These are phyloP conservation scores for Moricandia moricandioides DNA, from an alignment of 345 rosid genomes.

Conservation along the genomic window DNA sequence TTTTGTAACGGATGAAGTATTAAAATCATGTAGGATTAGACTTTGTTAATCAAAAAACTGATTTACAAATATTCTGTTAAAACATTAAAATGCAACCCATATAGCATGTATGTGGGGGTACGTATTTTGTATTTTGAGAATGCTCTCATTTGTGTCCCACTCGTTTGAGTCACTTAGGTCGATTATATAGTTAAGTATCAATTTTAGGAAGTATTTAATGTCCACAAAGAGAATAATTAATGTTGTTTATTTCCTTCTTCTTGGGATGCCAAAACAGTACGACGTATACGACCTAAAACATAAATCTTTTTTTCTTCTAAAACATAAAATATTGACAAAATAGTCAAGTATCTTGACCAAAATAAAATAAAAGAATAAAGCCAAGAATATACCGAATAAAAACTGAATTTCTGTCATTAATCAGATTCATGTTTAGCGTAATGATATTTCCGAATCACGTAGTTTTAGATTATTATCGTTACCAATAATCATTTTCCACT, in stretches of 20 bases:
- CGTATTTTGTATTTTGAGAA: not conserved
- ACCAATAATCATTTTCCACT: not conserved
- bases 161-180: not conserved
- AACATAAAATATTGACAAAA: not conserved
- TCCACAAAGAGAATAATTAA: not conserved
- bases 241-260: not conserved
- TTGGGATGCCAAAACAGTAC: not conserved
- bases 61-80: not conserved
- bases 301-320: not conserved
- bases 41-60: not conserved
- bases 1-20: too few species aligned
- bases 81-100: not conserved
- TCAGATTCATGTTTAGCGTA: conserved; percentile 7
- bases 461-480: conserved; percentile 7
- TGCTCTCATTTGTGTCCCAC: not conserved
- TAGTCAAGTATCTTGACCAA: not conserved
- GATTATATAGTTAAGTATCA: not conserved
- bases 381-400: not conserved
- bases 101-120: not conserved
- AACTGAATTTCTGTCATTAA: not conserved
- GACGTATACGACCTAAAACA: not conserved
- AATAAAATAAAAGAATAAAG: not conserved
- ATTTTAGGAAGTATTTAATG: not conserved
- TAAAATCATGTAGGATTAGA: too few species aligned
- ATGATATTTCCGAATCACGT: not conserved